A percentile compares a stretch with the other conserved stretches of the same genome.
phyloP scores from a whole-genome alignment of 2,329 filamentous ascomycete species.

The Trichoderma brevicompactum region DNA sequence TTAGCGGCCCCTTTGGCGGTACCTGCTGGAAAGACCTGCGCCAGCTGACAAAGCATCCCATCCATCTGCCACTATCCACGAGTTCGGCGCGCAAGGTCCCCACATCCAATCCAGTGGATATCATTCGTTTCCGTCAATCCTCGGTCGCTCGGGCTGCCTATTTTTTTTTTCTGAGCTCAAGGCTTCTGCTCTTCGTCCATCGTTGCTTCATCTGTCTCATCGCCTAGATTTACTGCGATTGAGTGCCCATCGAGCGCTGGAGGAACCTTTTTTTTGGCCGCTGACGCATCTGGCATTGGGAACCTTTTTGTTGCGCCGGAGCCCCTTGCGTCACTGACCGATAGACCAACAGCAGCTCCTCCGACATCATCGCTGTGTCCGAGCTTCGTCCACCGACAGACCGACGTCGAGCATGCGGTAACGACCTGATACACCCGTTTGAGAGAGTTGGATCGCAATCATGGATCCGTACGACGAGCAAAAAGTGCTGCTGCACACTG shows the following conservation, averaged over 20 bases:
- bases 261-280: background rate
- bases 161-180: slow-evolving; percentile 1
- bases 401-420: slow-evolving; percentile 31
- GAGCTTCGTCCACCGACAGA: slow-evolving; percentile 30
- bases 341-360: slow-evolving; percentile 20
- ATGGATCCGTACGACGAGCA: slow-evolving; percentile 46
- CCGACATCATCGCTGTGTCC: slow-evolving; percentile 12
- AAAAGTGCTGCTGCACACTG: slow-evolving; percentile 58
- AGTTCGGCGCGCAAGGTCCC: slow-evolving; percentile 15
- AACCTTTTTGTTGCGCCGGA: background rate
- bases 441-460: slow-evolving; percentile 31
- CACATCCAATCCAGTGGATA: slow-evolving; percentile 1
- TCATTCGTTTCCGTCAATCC: slow-evolving; percentile 23
- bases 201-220: slow-evolving; percentile 6
- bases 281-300: slow-evolving; percentile 7
- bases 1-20: slow-evolving; percentile 17
- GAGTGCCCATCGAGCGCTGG: background rate
- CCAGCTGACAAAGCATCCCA: slow-evolving; percentile 21
- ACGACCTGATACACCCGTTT: slow-evolving; percentile 4
- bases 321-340: slow-evolving; percentile 26
- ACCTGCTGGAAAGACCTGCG: slow-evolving; percentile 2
- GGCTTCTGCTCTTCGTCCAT: slow-evolving; percentile 1
- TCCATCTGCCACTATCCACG: slow-evolving; percentile 4
- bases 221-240: background rate
- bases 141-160: slow-evolving; percentile 25